Evolutionary conservation across 2,329 filamentous ascomycete species (phyloP).

Genomic region (Cercospora zeina): DNA sequence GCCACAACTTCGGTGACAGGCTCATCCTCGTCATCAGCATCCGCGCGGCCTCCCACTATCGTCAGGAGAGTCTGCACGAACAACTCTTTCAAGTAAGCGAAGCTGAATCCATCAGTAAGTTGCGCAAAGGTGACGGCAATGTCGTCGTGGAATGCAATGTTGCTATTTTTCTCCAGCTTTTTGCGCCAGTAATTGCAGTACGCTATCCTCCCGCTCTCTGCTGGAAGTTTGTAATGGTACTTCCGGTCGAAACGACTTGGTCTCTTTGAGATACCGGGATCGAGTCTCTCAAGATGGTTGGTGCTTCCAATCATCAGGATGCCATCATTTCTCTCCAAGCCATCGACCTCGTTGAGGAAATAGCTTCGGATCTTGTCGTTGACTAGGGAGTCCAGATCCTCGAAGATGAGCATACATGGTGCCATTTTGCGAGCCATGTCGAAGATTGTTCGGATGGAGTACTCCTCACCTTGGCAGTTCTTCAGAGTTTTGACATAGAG

Average conservation of each 20-base stretch:
- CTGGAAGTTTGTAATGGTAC: slow-evolving; percentile 59
- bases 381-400: slow-evolving; percentile 69
- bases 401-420: slow-evolving; percentile 69
- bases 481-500: slow-evolving; percentile 49
- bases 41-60: slow-evolving; percentile 43
- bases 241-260: slow-evolving; percentile 67
- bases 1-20: slow-evolving; percentile 19
- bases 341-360: slow-evolving; percentile 71
- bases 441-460: slow-evolving; percentile 58
- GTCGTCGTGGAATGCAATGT: slow-evolving; percentile 49
- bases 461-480: slow-evolving; percentile 36
- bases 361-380: slow-evolving; percentile 61
- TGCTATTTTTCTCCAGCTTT: slow-evolving; percentile 56
- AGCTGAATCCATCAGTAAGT: slow-evolving; percentile 64
- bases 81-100: slow-evolving; percentile 68
- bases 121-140: slow-evolving; percentile 53
- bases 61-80: slow-evolving; percentile 64
- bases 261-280: slow-evolving; percentile 64
- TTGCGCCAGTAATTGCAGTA: slow-evolving; percentile 66
- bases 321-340: slow-evolving; percentile 67
- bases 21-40: slow-evolving; percentile 28
- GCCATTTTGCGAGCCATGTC: slow-evolving; percentile 60
- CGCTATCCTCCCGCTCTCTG: slow-evolving; percentile 54
- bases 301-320: slow-evolving; percentile 59
- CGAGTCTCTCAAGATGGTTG: slow-evolving; percentile 60